Base-by-base conservation (phyloP, 140 eudicot species). In the Cichorium intybus region DNA sequence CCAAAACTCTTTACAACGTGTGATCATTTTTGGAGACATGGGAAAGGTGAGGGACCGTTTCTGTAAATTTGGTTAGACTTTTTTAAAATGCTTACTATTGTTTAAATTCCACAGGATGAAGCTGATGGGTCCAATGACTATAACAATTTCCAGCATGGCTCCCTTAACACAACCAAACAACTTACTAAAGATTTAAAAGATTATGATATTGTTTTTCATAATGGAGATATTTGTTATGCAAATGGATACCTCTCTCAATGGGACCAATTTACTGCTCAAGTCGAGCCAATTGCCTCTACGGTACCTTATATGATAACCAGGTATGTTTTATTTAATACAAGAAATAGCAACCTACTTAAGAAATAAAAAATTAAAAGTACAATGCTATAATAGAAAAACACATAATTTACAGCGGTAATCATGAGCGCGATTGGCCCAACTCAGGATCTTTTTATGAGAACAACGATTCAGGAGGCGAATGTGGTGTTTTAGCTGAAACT, bases 381-480 rank as follows among this genome's bases (percentile, higher is more conserved):
- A 34, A 34, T 34, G 41, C 12, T 34, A 7, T 34, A 34, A 34
- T 34, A 34, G 12, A 34, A 34, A 34, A 34, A 29, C 3, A 29
- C 15, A 46, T 69, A 4, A 5, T 58, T 65, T 56, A 28, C 89
- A 85, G 94, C 16, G 95, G 96, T 18, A 85, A 88, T 76, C 95
- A 88, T 18, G 96, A 85, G 73, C 85, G 95, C 51, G 90, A 82
- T 62, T 82, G 90, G 94, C 95, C 96, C 10, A 79, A 66, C 31
- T 68, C 96, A 12, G 95, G 95, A 41, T 89, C 95, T 17, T 82
- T 82, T 66, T 89, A 85, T 7, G 76, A 68, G 27, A 77, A 56
- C 69, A 62, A 59, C 17, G 96, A 89, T 65, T 85, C 95, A 28
- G 96, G 96, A 52, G 96, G 96, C n/a, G 96, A 89, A 74, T 89